Conservation (phyloP, 495 filamentous ascomycete species). For the Hyaloscypha hepaticicola region DNA sequence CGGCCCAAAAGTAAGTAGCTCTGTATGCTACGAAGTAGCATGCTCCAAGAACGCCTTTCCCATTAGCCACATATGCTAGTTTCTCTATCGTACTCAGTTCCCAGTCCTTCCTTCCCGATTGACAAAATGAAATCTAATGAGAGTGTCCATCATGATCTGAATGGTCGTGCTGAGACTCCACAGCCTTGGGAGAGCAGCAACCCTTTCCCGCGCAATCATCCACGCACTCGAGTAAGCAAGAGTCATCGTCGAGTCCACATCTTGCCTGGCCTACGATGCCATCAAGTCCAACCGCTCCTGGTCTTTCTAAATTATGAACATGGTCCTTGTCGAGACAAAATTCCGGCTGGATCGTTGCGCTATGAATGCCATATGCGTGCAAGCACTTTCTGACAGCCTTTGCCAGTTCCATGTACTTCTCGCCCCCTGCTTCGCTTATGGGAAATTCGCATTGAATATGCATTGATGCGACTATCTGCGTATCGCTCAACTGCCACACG, state of each 20-base stretch:
- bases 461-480: slow-evolving; percentile 85
- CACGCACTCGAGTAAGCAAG: slow-evolving; percentile 83
- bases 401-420: slow-evolving; percentile 87
- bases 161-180: slow-evolving; percentile 21
- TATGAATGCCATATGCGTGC: slow-evolving; percentile 94
- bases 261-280: slow-evolving; percentile 34
- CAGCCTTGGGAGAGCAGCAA: slow-evolving; percentile 56
- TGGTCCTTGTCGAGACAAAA: slow-evolving; percentile 64
- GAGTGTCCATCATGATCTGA: slow-evolving; percentile 32
- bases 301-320: slow-evolving; percentile 36
- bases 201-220: slow-evolving; percentile 73
- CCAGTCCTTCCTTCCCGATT: neutral
- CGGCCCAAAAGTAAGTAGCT: neutral
- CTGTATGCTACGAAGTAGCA: neutral
- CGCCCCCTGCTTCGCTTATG: slow-evolving; percentile 66
- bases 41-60: neutral
- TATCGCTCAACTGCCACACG: slow-evolving; percentile 95
- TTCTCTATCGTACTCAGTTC: neutral
- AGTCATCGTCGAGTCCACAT: slow-evolving; percentile 48
- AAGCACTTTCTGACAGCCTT: slow-evolving; percentile 77
- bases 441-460: slow-evolving; percentile 83
- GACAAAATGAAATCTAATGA: slow-evolving; percentile 28
- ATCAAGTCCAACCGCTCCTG: slow-evolving; percentile 26
- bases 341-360: slow-evolving; percentile 97
- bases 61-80: neutral